Base-by-base conservation (phyloP, 2,329 filamentous ascomycete genomes). In the Onygenales sp. region DNA sequence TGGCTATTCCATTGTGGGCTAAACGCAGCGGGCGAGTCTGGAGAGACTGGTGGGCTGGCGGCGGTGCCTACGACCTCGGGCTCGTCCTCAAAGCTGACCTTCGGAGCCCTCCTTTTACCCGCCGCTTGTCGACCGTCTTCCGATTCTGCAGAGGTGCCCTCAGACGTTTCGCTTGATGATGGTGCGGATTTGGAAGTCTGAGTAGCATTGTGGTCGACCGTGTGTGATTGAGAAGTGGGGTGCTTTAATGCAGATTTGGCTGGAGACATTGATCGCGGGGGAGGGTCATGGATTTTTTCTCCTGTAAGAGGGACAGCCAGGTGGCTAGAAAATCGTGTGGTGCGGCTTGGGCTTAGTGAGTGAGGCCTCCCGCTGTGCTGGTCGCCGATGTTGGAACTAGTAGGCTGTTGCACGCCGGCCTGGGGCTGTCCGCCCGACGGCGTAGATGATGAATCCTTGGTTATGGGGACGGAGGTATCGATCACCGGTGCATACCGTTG, bases 41-140 rank as follows among this genome's bases (percentile, higher is more conserved):
- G 70, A 5, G 69, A 72, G 6, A 68, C 70, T 33, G 70, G 67
- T 48, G 71, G 67, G 36, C 69, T 73, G 7, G 70, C 68, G 32
- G 69, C 67, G 14, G 73, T 64, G 17, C 74, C 75, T 32, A 79
- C 71, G 31, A 78, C 63, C 52, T 77, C 72, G 4, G 77, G 70
- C 46, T 77, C 75, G 43, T 82, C 80, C 54, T 83, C 81, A 59
- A 85, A 96, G 70, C 89, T 95, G 51, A 85, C 81, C 51, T 81
- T 74, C 3, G 74, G 74, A 33, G 68, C 68, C 63, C 78, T 81
- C 66, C 78, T 83, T 58, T 75, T 79, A 55, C 70, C 70, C 17
- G 61, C 65, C 13, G 66, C 42, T 38, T 66, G 68, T 27, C 57
- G 60, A 8, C 72, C 71, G 45, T 77, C 74, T 42, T 74, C 72